Conservation (phyloP, 495 filamentous ascomycete species). For the Tuber magnatum region DNA sequence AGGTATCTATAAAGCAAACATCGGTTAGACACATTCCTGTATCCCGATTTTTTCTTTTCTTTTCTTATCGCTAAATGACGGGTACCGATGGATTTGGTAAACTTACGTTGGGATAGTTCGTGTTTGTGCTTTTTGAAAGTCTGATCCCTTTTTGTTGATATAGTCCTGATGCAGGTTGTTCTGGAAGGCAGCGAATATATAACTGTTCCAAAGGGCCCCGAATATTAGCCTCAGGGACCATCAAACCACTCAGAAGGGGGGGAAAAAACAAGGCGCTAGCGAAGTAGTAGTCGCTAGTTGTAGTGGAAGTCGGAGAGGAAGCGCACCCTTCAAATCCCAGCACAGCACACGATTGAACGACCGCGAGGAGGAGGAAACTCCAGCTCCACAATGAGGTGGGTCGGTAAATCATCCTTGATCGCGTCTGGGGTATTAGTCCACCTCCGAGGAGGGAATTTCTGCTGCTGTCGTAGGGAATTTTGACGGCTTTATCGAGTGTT, state of each 20-base stretch:
- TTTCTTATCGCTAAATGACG: constrained; percentile 3
- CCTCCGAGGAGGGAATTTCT: constrained; percentile 60
- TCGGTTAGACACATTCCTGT: constrained; percentile 49
- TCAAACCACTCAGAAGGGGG: constrained; percentile 3
- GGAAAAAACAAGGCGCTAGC: not conserved
- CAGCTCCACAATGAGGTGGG: constrained; percentile 82
- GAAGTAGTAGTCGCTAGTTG: constrained; percentile 12
- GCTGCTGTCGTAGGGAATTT: constrained; percentile 53
- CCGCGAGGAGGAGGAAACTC: constrained; percentile 66
- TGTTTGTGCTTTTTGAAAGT: constrained; percentile 39
- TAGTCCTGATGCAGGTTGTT: constrained; percentile 43
- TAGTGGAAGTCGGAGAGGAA: constrained; percentile 7
- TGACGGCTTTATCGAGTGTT: constrained; percentile 41
- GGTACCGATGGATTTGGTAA: not conserved
- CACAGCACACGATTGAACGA: constrained; percentile 68
- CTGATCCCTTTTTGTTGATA: constrained; percentile 17
- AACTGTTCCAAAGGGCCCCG: constrained; percentile 48
- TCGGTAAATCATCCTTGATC: constrained; percentile 53
- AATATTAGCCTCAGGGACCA: constrained; percentile 13
- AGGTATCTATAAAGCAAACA: constrained; percentile 70
- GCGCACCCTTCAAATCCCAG: constrained; percentile 81
- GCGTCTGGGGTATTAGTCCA: constrained; percentile 47
- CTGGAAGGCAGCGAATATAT: constrained; percentile 65
- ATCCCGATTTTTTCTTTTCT: constrained; percentile 1
- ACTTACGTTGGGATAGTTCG: constrained; percentile 44